A percentile compares a stretch with the other conserved stretches of the same genome.
These are phyloP conservation scores for Picea abies DNA, from an alignment of 83 land plant species.

Conservation along the genomic window DNA sequence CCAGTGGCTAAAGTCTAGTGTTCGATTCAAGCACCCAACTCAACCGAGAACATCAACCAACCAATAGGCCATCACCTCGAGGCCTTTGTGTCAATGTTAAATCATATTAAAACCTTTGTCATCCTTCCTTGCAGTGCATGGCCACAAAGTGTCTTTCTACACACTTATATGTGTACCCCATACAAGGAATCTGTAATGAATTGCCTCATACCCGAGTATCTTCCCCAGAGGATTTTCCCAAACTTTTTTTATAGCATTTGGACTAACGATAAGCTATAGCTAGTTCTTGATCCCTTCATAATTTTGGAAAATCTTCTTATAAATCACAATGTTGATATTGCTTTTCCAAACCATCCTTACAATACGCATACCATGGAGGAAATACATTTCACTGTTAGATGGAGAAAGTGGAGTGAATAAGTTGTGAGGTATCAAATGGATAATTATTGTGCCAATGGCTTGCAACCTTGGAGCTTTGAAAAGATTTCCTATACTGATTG, in stretches of 20 bases:
- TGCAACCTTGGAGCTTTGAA: slow-evolving; percentile 55
- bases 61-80: slow-evolving; percentile 8
- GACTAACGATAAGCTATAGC: slow-evolving; percentile 65
- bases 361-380: slow-evolving; percentile 66
- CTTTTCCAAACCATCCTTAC: slow-evolving; percentile 55
- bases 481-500: slow-evolving; percentile 60
- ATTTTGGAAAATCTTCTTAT: slow-evolving; percentile 46
- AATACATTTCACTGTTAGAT: slow-evolving; percentile 67
- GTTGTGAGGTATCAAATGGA: slow-evolving; percentile 57
- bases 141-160: background rate
- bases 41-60: too few relatives aligned
- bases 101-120: background rate
- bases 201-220: slow-evolving; percentile 61
- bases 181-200: slow-evolving; percentile 50
- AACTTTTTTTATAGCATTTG: slow-evolving; percentile 61
- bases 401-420: slow-evolving; percentile 66
- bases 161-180: background rate
- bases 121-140: background rate
- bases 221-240: slow-evolving; percentile 71
- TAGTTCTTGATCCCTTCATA: slow-evolving; percentile 60
- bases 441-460: slow-evolving; percentile 63
- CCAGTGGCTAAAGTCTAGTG: too few relatives aligned
- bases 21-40: too few relatives aligned
- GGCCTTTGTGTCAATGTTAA: background rate
- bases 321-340: slow-evolving; percentile 45